Evolutionary conservation across 495 filamentous ascomycete species (phyloP), one percentile per base, ranked within the genome.

Genomic region (Lentithecium fluviatile): DNA sequence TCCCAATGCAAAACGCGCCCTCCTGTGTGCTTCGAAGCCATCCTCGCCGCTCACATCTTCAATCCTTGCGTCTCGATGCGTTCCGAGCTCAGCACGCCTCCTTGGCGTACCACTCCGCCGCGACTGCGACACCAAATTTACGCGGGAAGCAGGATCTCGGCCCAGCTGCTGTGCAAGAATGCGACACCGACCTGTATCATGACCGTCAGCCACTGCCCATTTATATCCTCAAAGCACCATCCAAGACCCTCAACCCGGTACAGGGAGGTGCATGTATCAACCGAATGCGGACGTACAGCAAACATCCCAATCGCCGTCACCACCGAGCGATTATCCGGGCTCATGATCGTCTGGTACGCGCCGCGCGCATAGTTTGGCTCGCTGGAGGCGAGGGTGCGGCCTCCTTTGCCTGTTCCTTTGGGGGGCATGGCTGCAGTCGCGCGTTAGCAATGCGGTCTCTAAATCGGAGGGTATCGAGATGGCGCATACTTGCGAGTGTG

Each of bases 141-240:
- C 84, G 85, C 84, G 67, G 88, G 87, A 54, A 89, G 79, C 56
- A 91, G 77, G 69, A 86, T 78, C 76, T 89, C 87, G 80, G 81
- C 80, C 81, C 85, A 87, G 68, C 82, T 84, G 77, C 85, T 88
- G 69, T 85, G 79, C 63, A 91, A 77, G 77, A 91, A 88, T 48
- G 87, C 83, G 46, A 91, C 80, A 60, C 86, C 86, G 64, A 80
- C 83, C 87, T 90, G 66, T 15, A 69, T 43, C 38, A 50, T 25
- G 19, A 13, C 21, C 19, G 23, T 25, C 42, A n/a, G 8, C 21
- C 42, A 46, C 29, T 38, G 15, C 21, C 21, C n/a, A 11, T 34
- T 37, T n/a, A 42, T 24, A 23, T 34, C 29, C 23, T 45, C n/a
- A 50, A 12, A 13, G 32, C 21, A 13, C 21, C 51, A 15, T 38